These are phyloP conservation scores for Amphibolis antarctica DNA, from an alignment of 106 monocot species.

Conservation along the genomic window DNA sequence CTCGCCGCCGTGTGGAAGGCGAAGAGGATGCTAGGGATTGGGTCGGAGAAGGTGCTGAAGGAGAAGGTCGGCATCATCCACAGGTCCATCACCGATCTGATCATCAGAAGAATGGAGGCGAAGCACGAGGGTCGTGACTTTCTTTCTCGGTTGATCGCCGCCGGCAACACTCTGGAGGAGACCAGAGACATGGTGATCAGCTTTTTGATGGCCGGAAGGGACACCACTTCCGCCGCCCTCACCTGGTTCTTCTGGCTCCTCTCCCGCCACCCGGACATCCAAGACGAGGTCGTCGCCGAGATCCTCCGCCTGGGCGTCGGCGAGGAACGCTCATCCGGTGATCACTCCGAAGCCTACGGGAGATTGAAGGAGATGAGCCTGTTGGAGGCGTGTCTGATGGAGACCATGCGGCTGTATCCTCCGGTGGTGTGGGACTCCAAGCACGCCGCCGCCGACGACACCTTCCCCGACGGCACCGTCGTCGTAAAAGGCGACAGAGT, in stretches of 20 bases:
- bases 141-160: slow-evolving; percentile 27
- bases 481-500: slow-evolving; percentile 42
- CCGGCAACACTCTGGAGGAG: slow-evolving; percentile 18
- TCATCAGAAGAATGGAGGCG: slow-evolving; percentile 14
- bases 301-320: neutral
- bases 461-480: slow-evolving; percentile 38
- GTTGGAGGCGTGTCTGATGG: slow-evolving; percentile 41
- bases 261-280: slow-evolving; percentile 22
- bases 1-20: slow-evolving; percentile 27
- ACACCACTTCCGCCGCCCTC: slow-evolving; percentile 57
- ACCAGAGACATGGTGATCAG: slow-evolving; percentile 60
- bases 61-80: slow-evolving; percentile 20
- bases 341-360: slow-evolving; percentile 8
- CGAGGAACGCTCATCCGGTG: neutral
- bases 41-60: slow-evolving; percentile 15
- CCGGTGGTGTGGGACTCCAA: slow-evolving; percentile 66
- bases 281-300: slow-evolving; percentile 21
- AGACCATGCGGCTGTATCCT: slow-evolving; percentile 71
- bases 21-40: slow-evolving; percentile 24
- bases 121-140: slow-evolving; percentile 9
- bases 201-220: slow-evolving; percentile 61
- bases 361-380: slow-evolving; percentile 33
- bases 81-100: slow-evolving; percentile 11
- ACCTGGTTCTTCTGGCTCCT: slow-evolving; percentile 67
- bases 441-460: slow-evolving; percentile 31